These are phyloP conservation scores for Eutrema heterophyllum DNA, from an alignment of 345 rosid species.

Conservation along the genomic window DNA sequence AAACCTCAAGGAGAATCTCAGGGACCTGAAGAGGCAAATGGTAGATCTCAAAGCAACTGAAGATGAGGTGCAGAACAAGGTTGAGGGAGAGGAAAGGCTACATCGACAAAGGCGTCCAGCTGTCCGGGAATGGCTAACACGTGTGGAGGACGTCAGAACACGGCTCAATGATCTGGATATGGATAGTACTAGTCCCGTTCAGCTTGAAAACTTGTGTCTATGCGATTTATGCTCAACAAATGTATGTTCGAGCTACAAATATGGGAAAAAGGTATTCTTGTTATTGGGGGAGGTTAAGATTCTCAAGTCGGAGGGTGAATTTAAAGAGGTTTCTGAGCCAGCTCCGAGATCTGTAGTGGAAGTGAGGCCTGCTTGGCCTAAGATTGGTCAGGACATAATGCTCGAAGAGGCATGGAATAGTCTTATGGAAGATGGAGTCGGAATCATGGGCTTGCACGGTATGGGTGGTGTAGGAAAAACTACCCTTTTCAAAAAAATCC, in stretches of 20 bases:
- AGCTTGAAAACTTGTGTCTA: not conserved
- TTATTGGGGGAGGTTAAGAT: not conserved
- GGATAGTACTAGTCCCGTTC: not conserved
- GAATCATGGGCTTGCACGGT: slow-evolving; percentile 21
- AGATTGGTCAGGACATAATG: slow-evolving; percentile 16
- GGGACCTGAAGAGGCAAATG: not conserved
- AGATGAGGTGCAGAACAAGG: not conserved
- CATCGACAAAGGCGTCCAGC: not conserved
- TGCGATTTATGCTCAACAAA: not conserved
- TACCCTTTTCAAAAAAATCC: too few species aligned
- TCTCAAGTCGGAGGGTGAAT: not conserved
- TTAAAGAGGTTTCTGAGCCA: not conserved
- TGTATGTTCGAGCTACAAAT: not conserved
- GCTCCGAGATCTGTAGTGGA: not conserved
- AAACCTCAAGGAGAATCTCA: not conserved
- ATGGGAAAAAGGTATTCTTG: not conserved
- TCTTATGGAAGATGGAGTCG: not conserved
- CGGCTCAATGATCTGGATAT: not conserved
- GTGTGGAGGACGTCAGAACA: not conserved
- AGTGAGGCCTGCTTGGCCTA: not conserved
- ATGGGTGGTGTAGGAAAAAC: slow-evolving; percentile 34
- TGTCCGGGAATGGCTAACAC: slow-evolving; percentile 12
- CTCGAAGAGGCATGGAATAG: slow-evolving; percentile 5
- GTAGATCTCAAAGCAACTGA: not conserved
- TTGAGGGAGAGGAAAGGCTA: not conserved